Evolutionary conservation across 805 yeast genomes (phyloP).

Genomic region (Metschnikowia amazonensis): DNA sequence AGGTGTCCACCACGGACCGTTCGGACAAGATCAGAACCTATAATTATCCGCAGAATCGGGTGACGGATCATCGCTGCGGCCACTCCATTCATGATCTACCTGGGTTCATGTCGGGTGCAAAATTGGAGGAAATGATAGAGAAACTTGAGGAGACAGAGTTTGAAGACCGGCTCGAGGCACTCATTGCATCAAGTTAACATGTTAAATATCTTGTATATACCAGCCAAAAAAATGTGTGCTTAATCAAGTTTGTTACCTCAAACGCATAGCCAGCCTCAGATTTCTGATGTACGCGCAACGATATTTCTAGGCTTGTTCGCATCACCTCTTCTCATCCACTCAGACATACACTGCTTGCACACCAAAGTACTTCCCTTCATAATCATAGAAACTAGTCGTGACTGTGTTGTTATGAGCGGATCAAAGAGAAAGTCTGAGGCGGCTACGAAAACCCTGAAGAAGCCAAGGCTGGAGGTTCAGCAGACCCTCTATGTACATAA

Average conservation of each 20-base stretch:
- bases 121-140: slow-evolving; percentile 34
- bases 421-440: background rate
- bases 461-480: slow-evolving; percentile 16
- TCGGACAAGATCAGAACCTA: slow-evolving; percentile 93
- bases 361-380: background rate
- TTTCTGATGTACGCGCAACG: background rate
- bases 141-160: slow-evolving; percentile 37
- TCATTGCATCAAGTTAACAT: slow-evolving; percentile 12
- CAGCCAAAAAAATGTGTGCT: background rate
- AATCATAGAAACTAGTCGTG: background rate
- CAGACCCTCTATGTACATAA: slow-evolving; percentile 59
- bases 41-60: slow-evolving; percentile 86
- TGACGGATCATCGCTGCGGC: slow-evolving; percentile 92
- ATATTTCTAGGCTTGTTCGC: background rate
- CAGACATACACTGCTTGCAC: background rate
- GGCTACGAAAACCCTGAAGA: slow-evolving; percentile 2
- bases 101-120: slow-evolving; percentile 38
- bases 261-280: too few species aligned
- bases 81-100: slow-evolving; percentile 68
- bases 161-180: slow-evolving; percentile 30
- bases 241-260: background rate
- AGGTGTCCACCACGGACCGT: slow-evolving; percentile 84
- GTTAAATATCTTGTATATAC: background rate
- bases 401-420: slow-evolving; percentile 1
- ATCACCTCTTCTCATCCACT: background rate